Evolutionary conservation across 352 stramenopile species (phyloP), one percentile per base, ranked within the genome.

Genomic region (Phytophthora ramorum): DNA sequence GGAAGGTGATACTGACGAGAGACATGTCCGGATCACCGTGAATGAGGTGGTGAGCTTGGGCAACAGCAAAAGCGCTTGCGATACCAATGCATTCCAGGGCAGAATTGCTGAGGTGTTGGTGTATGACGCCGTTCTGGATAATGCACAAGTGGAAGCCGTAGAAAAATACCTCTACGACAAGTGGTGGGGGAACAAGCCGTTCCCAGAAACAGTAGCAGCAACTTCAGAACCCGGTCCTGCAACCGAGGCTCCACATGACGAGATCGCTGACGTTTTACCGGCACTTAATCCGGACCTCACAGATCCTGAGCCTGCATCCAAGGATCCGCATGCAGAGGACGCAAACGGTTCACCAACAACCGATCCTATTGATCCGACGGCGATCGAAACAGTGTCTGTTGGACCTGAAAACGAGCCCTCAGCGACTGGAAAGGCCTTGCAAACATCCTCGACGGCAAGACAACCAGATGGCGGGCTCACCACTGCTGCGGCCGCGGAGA

Each of bases 81-180:
- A 91, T 28, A 78, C 75, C 0, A 89, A 88, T 20, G 75, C 75
- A 1, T 91, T 90, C 56, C 77, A 85, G 34, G 83, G 83, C 8
- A 65, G 60, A 30, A 75, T 91, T 24, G 81, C 72, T 1, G 83
- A 91, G 41, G 56, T 91, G 3, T 58, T 89, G 30, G 32, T 89
- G 19, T 91, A 85, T 38, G 61, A 89, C 44, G 57, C 53, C 0
- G 63, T 77, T 4, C 68, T 90, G n/a, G 69, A 69, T 1, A 67
- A 89, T 32, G 13, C 37, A 22, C 71, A 61, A 35, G 63, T 82
- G 0, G 47, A 50, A 16, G 10, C 20, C 0, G 67, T 88, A 17
- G 76, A 88, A 62, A 45, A 53, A n/a, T 89, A 89, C 37, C 58
- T 92, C 4, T 35, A 70, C 7, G 24, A 41, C 19, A 90, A 87